phyloP scores from a whole-genome alignment of 2,329 filamentous ascomycete genomes.

The Botrytis byssoidea region DNA sequence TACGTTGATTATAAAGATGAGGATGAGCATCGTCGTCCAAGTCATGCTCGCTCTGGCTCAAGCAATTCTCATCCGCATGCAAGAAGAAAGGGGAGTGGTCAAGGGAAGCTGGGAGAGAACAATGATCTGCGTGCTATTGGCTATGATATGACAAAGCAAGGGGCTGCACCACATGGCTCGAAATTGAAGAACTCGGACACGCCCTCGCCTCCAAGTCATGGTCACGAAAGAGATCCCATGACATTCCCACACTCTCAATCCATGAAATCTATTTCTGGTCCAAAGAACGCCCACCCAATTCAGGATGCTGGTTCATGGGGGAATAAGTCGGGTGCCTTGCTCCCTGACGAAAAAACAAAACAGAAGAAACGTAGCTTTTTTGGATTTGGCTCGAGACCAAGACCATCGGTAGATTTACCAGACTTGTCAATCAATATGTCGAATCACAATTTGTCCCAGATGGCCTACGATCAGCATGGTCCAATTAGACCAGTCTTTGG shows the following conservation, averaged over 20 bases:
- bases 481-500: conserved; percentile 76
- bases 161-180: conserved; percentile 37
- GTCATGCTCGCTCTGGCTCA: conserved; percentile 43
- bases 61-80: conserved; percentile 41
- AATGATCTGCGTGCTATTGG: conserved; percentile 41
- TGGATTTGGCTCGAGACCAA: conserved; percentile 62
- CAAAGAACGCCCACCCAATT: conserved; percentile 81
- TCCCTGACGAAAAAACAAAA: conserved; percentile 70
- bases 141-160: conserved; percentile 42
- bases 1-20: conserved; percentile 76
- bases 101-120: conserved; percentile 41
- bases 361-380: conserved; percentile 76
- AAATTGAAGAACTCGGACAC: conserved; percentile 36
- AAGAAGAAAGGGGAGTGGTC: conserved; percentile 46
- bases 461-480: conserved; percentile 48
- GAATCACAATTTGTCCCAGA: conserved; percentile 44
- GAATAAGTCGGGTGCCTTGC: conserved; percentile 61
- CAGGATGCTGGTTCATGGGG: conserved; percentile 83
- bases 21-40: conserved; percentile 56
- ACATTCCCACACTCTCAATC: conserved; percentile 37
- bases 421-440: conserved; percentile 53
- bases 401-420: conserved; percentile 57
- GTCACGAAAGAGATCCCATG: conserved; percentile 35
- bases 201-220: conserved; percentile 36
- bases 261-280: conserved; percentile 70